A percentile compares a stretch with the other conserved stretches of the same genome.
These are phyloP conservation scores for Aspergillus neotritici DNA, from an alignment of 2,329 filamentous ascomycete genomes.

Conservation along the genomic window DNA sequence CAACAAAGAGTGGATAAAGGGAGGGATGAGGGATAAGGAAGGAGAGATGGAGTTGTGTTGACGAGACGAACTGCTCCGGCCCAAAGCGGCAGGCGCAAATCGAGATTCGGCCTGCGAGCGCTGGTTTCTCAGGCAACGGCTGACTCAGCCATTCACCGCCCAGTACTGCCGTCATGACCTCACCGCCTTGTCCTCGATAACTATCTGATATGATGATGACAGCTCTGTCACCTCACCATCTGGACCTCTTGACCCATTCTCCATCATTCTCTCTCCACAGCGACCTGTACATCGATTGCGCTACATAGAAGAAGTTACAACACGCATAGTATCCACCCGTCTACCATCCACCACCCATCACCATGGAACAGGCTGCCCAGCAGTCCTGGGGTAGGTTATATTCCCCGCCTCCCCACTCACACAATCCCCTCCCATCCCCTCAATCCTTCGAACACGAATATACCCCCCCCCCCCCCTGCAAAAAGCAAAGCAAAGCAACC, in stretches of 20 bases:
- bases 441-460: no score
- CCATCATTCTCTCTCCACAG: neutral
- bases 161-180: conserved; percentile 24
- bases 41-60: conserved; percentile 2
- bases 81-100: conserved; percentile 6
- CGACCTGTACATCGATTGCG: neutral
- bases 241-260: neutral
- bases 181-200: conserved; percentile 21
- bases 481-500: no score
- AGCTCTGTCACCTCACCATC: no score
- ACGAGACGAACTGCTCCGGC: no score
- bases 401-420: conserved; percentile 1
- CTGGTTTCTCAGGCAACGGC: conserved; percentile 34
- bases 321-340: neutral
- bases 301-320: neutral
- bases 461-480: no score
- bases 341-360: conserved; percentile 10
- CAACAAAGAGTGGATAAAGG: neutral
- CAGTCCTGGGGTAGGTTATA: conserved; percentile 54
- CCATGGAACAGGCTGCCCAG: conserved; percentile 51
- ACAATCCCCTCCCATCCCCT: conserved; percentile 6
- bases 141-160: conserved; percentile 29
- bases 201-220: neutral
- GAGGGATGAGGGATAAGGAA: conserved; percentile 1
- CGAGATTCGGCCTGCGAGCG: conserved; percentile 10